Evolutionary conservation across 257 asterid species (phyloP).

Genomic region (Jacaranda copaia): DNA sequence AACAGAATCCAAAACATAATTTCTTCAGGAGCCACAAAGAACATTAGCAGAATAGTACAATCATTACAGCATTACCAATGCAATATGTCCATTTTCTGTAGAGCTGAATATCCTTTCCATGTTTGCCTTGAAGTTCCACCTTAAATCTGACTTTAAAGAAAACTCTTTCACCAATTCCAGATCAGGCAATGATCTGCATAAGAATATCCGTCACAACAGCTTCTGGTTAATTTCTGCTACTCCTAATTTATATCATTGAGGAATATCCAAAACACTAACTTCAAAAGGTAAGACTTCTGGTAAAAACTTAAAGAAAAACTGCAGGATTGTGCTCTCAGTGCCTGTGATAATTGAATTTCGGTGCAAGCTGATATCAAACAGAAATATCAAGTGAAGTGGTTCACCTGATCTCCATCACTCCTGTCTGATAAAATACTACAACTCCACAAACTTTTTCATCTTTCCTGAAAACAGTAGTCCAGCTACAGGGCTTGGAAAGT

Average conservation of each 20-base stretch:
- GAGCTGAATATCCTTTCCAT: slow-evolving; percentile 76
- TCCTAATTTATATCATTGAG: neutral
- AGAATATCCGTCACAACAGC: slow-evolving; percentile 32
- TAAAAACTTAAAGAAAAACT: slow-evolving; percentile 23
- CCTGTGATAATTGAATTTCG: slow-evolving; percentile 21
- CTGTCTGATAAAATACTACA: slow-evolving; percentile 71
- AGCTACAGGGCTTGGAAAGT: slow-evolving; percentile 76
- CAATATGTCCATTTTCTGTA: slow-evolving; percentile 60
- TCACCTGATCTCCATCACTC: slow-evolving; percentile 86
- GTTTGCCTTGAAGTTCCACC: slow-evolving; percentile 85
- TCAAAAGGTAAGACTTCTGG: neutral
- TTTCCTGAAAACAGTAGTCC: slow-evolving; percentile 68
- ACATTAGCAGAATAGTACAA: slow-evolving; percentile 22
- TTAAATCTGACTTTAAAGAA: slow-evolving; percentile 66
- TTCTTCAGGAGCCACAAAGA: slow-evolving; percentile 7
- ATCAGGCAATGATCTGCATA: slow-evolving; percentile 85
- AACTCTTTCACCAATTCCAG: slow-evolving; percentile 72
- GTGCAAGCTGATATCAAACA: slow-evolving; percentile 26
- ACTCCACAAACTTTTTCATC: slow-evolving; percentile 63
- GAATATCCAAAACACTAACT: slow-evolving; percentile 18
- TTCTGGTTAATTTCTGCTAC: slow-evolving; percentile 28
- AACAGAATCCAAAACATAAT: neutral
- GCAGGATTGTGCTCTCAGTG: slow-evolving; percentile 22
- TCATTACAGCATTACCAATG: slow-evolving; percentile 61
- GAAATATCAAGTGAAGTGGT: slow-evolving; percentile 32